These are phyloP conservation scores for Penicillium sp. DNA, from an alignment of 2,329 filamentous ascomycete species.

Conservation along the genomic window DNA sequence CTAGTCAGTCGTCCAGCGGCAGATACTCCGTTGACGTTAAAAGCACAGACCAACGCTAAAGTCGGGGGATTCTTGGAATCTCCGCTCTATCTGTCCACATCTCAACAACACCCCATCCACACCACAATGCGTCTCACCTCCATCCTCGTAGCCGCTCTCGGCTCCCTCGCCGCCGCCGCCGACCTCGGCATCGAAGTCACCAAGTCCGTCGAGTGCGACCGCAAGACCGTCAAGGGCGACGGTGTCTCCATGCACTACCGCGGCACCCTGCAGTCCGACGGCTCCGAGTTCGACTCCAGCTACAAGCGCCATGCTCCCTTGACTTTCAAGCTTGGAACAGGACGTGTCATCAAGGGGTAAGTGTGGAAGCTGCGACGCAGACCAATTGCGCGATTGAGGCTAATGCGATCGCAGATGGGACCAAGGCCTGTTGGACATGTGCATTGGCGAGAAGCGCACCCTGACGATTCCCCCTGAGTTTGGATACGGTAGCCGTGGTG, in stretches of 20 bases:
- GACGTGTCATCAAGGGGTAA: conserved; percentile 86
- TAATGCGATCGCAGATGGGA: conserved; percentile 69
- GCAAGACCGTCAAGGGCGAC: conserved; percentile 76
- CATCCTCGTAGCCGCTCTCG: conserved; percentile 41
- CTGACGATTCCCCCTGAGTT: conserved; percentile 86
- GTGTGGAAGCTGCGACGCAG: conserved; percentile 32
- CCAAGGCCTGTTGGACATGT: conserved; percentile 87
- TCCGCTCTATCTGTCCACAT: conserved; percentile 12
- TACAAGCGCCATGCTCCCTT: conserved; percentile 79
- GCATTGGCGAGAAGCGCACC: conserved; percentile 87
- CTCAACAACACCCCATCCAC: not conserved
- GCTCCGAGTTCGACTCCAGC: conserved; percentile 79
- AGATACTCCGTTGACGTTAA: not conserved
- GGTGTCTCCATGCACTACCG: conserved; percentile 84
- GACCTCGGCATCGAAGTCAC: conserved; percentile 76
- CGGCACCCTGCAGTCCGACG: conserved; percentile 73
- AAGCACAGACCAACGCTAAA: conserved; percentile 16
- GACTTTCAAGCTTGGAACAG: conserved; percentile 74
- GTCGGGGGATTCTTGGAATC: not conserved
- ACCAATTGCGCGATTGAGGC: not conserved
- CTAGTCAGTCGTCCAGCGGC: not conserved
- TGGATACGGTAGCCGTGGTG: conserved; percentile 74
- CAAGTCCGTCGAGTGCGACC: conserved; percentile 72
- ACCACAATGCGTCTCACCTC: conserved; percentile 49
- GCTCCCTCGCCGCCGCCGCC: conserved; percentile 52